A percentile compares a stretch with the other conserved stretches of the same genome.
Evolutionary conservation across 805 yeast genomes (phyloP).

Genomic region (Wickerhamomyces ciferrii): DNA sequence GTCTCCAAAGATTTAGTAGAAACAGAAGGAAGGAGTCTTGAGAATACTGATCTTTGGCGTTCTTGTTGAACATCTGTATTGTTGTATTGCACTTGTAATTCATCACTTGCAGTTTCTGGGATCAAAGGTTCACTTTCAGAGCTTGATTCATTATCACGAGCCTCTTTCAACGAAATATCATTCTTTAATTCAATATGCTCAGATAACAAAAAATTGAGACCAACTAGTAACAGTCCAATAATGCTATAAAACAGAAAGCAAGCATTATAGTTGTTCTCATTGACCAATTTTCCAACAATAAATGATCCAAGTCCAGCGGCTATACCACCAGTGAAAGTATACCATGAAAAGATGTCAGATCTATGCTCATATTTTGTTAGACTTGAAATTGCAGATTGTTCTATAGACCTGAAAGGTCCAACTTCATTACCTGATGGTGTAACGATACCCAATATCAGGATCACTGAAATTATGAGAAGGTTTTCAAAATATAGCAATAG

Average conservation of each 20-base stretch:
- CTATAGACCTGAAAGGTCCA: conserved; percentile 55
- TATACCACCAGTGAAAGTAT: conserved; percentile 41
- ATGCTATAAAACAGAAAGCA: conserved; percentile 10
- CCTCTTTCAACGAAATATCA: conserved; percentile 4
- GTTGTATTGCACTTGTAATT: background rate
- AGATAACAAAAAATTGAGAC: conserved; percentile 3
- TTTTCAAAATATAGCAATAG: conserved; percentile 30
- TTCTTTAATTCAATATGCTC: conserved; percentile 10
- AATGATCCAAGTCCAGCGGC: conserved; percentile 43
- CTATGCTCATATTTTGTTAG: conserved; percentile 34
- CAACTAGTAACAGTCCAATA: conserved; percentile 2
- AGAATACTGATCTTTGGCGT: conserved; percentile 1
- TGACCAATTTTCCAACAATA: conserved; percentile 30
- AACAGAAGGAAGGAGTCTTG: conserved; percentile 10
- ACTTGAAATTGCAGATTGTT: conserved; percentile 47
- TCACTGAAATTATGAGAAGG: conserved; percentile 28
- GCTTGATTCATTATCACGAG: background rate
- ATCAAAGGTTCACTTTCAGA: background rate
- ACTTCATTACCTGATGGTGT: conserved; percentile 57
- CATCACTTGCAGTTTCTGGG: background rate
- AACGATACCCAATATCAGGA: conserved; percentile 44
- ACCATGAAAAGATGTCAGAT: conserved; percentile 56
- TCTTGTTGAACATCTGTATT: background rate
- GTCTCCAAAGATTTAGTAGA: conserved; percentile 16
- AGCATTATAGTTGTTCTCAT: conserved; percentile 4